Percentiles rank a stretch among this genome's conserved stretches.
Conservation (phyloP, 768 basidiomycete species). For the Dacryopinax spathularia region DNA sequence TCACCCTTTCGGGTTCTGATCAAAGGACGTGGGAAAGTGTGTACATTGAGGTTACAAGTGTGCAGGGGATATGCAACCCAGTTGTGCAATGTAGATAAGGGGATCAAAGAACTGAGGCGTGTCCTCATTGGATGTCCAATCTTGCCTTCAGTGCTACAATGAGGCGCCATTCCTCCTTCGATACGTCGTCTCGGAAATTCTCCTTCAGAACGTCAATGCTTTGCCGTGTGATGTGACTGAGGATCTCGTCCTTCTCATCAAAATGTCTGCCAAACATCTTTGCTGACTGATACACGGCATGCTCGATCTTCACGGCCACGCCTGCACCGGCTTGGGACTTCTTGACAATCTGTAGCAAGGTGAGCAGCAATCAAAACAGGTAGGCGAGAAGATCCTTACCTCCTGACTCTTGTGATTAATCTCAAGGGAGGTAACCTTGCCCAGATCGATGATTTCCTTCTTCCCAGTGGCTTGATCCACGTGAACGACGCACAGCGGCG, state of each 20-base stretch:
- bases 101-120: background rate
- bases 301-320: conserved; percentile 96
- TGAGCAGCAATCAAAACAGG: background rate
- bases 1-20: background rate
- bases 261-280: conserved; percentile 96
- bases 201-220: conserved; percentile 93
- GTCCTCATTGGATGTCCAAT: conserved; percentile 13
- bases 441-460: conserved; percentile 81
- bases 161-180: conserved; percentile 83
- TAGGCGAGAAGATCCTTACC: conserved; percentile 28
- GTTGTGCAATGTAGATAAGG: background rate
- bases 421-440: conserved; percentile 91
- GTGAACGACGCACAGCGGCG: conserved; percentile 90
- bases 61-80: background rate
- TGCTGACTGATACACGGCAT: conserved; percentile 86
- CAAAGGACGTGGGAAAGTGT: background rate
- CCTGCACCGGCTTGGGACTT: conserved; percentile 89
- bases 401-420: conserved; percentile 90
- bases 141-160: conserved; percentile 64
- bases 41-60: background rate
- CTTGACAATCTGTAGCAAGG: conserved; percentile 58
- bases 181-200: conserved; percentile 77
- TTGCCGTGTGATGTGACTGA: conserved; percentile 78
- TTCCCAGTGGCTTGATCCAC: conserved; percentile 75
- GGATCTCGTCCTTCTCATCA: conserved; percentile 85